These are phyloP conservation scores for Botrytis galanthina DNA, from an alignment of 2,329 filamentous ascomycete genomes.

Conservation along the genomic window DNA sequence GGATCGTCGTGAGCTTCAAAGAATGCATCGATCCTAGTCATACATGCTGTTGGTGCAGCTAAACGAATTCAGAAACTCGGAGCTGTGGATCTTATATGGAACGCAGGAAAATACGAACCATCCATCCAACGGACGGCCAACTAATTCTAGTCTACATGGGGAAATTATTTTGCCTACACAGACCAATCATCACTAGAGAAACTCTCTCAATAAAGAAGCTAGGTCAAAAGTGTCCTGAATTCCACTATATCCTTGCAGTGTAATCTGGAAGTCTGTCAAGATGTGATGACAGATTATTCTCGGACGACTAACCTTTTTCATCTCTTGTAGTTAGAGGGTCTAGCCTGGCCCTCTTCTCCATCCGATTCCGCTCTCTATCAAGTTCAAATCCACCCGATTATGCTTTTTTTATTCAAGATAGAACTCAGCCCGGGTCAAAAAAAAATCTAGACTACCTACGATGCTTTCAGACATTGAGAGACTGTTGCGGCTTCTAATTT, in stretches of 20 bases:
- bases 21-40: background rate
- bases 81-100: background rate
- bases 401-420: background rate
- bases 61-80: background rate
- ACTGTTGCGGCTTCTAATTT: conserved; percentile 8
- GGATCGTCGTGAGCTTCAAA: background rate
- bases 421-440: no score
- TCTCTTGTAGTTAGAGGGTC: background rate
- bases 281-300: background rate
- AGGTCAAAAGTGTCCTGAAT: background rate
- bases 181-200: background rate
- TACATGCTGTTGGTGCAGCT: background rate
- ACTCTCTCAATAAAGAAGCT: background rate
- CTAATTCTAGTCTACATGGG: background rate
- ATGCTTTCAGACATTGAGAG: no score
- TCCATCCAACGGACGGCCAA: background rate
- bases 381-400: background rate
- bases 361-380: background rate
- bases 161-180: background rate
- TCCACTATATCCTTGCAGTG: background rate
- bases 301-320: background rate
- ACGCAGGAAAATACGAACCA: background rate
- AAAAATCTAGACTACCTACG: background rate
- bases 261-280: background rate
- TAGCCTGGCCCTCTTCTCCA: background rate